Evolutionary conservation across 768 basidiomycete species (phyloP), one percentile per base, ranked within the genome.

Genomic region (Boletellus ananas): DNA sequence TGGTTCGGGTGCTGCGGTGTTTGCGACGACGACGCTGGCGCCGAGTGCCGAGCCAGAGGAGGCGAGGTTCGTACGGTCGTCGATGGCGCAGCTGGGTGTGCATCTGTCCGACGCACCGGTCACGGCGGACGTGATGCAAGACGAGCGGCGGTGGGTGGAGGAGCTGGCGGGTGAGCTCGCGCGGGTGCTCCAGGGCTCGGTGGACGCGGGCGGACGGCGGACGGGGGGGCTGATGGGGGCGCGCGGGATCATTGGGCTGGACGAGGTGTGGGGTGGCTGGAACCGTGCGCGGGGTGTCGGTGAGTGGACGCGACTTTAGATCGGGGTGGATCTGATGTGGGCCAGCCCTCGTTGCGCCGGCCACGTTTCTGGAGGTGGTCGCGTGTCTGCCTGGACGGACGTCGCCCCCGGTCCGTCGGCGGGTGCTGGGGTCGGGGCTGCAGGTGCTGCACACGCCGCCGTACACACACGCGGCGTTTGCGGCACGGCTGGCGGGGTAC

Each of bases 221-320:
- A 50, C 43, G 47, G 70, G 70, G 1, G 87, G 90, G 1, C 75
- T 94, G 60, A 90, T 94, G 89, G 76, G 77, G 49, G 74, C 78
- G 3, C 79, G 90, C 25, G 92, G 90, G 1, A 79, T 95, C 31
- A 78, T 96, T 34, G 90, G 86, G 0, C 69, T 96, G 23, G 94
- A 97, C 62, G 94, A 95, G 68, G 88, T 88, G 0, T 97, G 94
- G 94, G 90, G 90, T 23, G 83, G 87, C 2, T 96, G 94, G 94
- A 95, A 94, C 63, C 83, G 94, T 50, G 93, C 91, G 6, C 73
- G 94, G 57, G 94, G 94, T 43, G 87, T 95, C 47, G 87, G 93
- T 91, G 66, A 65, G 57, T 47, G 35, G 43, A 14, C 23, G 18
- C 27, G n/a, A n/a, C 27, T 4, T 21, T 23, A 6, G 20, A 13